Evolutionary conservation across 441 rosid species (phyloP).

Genomic region (Adansonia madagascariensis): DNA sequence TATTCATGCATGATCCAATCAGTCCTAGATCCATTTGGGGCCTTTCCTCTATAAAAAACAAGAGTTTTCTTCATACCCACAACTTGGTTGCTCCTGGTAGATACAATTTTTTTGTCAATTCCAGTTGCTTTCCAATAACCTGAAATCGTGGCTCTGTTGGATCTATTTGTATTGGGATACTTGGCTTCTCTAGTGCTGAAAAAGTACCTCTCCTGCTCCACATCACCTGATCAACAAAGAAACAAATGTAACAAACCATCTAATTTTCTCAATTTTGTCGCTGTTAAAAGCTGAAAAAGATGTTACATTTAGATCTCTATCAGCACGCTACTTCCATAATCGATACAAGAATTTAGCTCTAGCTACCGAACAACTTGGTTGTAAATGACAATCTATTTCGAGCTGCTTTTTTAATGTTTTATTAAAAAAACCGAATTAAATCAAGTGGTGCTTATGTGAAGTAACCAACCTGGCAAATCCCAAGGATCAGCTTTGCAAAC

Average conservation of each 20-base stretch:
- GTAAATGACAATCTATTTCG: background rate
- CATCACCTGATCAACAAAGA: constrained; percentile 48
- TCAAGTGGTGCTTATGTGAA: background rate
- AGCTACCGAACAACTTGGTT: background rate
- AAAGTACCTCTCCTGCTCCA: constrained; percentile 88
- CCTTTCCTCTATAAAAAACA: constrained; percentile 91
- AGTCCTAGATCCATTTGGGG: constrained; percentile 81
- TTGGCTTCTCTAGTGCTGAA: constrained; percentile 91
- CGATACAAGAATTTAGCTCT: background rate
- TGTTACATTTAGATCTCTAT: background rate
- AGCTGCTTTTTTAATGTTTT: background rate
- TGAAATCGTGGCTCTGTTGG: constrained; percentile 81
- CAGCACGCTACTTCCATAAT: background rate
- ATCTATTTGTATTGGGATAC: constrained; percentile 89
- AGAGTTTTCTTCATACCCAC: constrained; percentile 96
- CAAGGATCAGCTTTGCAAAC: constrained; percentile 97
- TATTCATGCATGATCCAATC: constrained; percentile 99
- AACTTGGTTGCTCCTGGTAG: constrained; percentile 56
- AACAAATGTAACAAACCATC: background rate
- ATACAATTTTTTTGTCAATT: constrained; percentile 70
- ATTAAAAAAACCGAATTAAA: background rate
- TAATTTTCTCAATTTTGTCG: too few relatives aligned
- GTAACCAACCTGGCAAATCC: constrained; percentile 85
- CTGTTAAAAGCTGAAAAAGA: background rate
- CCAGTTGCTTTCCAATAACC: constrained; percentile 99